A percentile compares a stretch with the other conserved stretches of the same genome.
Evolutionary conservation across 139 green algal species (phyloP).

Genomic region (Picochlorum sp.): DNA sequence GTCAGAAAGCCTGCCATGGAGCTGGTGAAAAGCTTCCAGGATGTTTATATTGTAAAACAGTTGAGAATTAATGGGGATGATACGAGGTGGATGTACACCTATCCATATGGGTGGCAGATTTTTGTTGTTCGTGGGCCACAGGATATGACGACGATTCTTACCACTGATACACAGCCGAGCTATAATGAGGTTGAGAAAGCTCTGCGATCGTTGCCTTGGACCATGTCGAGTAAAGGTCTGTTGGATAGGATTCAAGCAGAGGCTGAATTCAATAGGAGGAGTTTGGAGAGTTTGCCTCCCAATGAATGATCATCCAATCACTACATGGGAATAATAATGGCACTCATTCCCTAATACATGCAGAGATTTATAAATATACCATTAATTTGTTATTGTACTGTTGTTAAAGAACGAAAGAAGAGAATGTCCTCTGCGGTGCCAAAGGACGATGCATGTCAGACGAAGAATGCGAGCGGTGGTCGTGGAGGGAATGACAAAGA

Average conservation of each 20-base stretch:
- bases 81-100: slow-evolving; percentile 35
- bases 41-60: slow-evolving; percentile 61
- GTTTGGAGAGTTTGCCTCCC: slow-evolving; percentile 20
- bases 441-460: neutral
- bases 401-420: neutral
- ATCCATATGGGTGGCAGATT: slow-evolving; percentile 50
- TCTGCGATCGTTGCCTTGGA: slow-evolving; percentile 27
- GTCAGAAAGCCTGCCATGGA: slow-evolving; percentile 22
- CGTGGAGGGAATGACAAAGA: slow-evolving; percentile 13
- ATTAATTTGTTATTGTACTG: no score
- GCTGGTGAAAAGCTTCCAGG: slow-evolving; percentile 48
- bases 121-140: slow-evolving; percentile 11
- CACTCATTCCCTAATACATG: no score
- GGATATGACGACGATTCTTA: neutral
- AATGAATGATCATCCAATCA: neutral
- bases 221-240: slow-evolving; percentile 42
- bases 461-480: neutral
- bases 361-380: no score
- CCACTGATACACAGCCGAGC: slow-evolving; percentile 25
- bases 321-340: no score
- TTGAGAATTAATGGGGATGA: slow-evolving; percentile 58
- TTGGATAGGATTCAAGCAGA: slow-evolving; percentile 40
- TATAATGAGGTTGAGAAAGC: slow-evolving; percentile 59
- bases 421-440: neutral
- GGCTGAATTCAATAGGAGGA: slow-evolving; percentile 39